Base-by-base conservation (phyloP, 768 basidiomycete genomes). In the Suillus sp. region DNA sequence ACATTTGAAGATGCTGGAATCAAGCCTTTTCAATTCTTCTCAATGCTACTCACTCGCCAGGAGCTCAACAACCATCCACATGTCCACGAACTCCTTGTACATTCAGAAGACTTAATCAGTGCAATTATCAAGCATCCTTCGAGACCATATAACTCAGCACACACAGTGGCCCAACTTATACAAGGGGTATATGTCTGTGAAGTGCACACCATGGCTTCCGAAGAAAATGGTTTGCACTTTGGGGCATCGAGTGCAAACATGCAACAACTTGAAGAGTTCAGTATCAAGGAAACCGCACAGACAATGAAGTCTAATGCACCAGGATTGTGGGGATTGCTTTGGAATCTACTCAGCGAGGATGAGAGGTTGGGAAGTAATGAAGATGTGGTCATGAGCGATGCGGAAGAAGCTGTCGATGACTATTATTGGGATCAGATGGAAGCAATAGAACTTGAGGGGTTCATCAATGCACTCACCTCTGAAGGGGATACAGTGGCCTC, bases 1-100 rank as follows among this genome's bases (percentile, higher is more conserved):
- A 67, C 56, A 68, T 71, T 13, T 43, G 64, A n/a, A 56, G 66
- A 37, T 62, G 72, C 6, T 74, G 68, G 71, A 60, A 66, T 25
- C 63, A 65, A 27, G 67, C 61, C 27, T 8, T 62, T 55, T 27
- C 61, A 62, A 25, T 51, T 62, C 22, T 13, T 62, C 16, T 27
- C 18, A 1, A n/a, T 35, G 20, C 14, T 62, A 16, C 61, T 62
- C 37, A 50, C 61, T 40, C 18, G 22, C 34, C 62, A 4, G 13
- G 55, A 43, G 16, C 57, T 40, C 27, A 43, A 37, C 11, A 34
- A 45, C 20, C 62, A 62, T 43, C 42, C 42, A 8, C 16, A 34
- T n/a, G 60, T 61, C 35, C 3, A 6, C 6, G 47, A 61, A n/a
- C 30, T 61, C 16, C 32, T 61, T 14, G 30, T 30, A 22, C 60